Percentiles rank a stretch among this genome's conserved stretches.
Evolutionary conservation across 2,329 filamentous ascomycete species (phyloP).

Genomic region (Monosporascus cannonballus): DNA sequence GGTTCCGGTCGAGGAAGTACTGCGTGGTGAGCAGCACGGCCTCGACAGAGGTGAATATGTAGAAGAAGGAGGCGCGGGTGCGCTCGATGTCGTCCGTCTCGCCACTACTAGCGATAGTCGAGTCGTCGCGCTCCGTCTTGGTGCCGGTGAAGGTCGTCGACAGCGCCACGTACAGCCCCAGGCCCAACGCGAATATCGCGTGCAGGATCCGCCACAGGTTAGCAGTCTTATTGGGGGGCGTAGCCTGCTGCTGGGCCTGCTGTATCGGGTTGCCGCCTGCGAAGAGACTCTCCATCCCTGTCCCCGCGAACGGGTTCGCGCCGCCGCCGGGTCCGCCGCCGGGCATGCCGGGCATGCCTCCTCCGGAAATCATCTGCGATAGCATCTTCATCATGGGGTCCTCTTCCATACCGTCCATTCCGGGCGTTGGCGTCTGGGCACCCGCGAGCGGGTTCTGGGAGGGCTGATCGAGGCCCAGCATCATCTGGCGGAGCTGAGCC

Average conservation of each 20-base stretch:
- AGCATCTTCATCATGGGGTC: slow-evolving; percentile 72
- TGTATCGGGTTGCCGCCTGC: slow-evolving; percentile 32
- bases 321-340: slow-evolving; percentile 29
- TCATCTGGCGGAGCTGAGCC: slow-evolving; percentile 58
- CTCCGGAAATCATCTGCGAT: slow-evolving; percentile 60
- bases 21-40: slow-evolving; percentile 64
- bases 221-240: slow-evolving; percentile 31
- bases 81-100: slow-evolving; percentile 24
- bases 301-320: slow-evolving; percentile 28
- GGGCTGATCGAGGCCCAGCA: slow-evolving; percentile 49
- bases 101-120: slow-evolving; percentile 28
- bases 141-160: slow-evolving; percentile 64
- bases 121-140: slow-evolving; percentile 49
- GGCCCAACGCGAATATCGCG: slow-evolving; percentile 61
- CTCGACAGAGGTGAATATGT: slow-evolving; percentile 74
- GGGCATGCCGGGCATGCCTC: slow-evolving; percentile 22
- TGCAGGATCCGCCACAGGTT: slow-evolving; percentile 69
- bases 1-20: slow-evolving; percentile 62
- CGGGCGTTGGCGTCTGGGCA: slow-evolving; percentile 16
- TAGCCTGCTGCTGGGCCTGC: slow-evolving; percentile 18
- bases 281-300: slow-evolving; percentile 20
- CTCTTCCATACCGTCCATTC: slow-evolving; percentile 32
- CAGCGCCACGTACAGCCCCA: slow-evolving; percentile 66
- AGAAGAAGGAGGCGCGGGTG: slow-evolving; percentile 57
- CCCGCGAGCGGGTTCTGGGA: slow-evolving; percentile 18